Evolutionary conservation across 257 asterid genomes (phyloP).

Genomic region (Fraxinus americana): DNA sequence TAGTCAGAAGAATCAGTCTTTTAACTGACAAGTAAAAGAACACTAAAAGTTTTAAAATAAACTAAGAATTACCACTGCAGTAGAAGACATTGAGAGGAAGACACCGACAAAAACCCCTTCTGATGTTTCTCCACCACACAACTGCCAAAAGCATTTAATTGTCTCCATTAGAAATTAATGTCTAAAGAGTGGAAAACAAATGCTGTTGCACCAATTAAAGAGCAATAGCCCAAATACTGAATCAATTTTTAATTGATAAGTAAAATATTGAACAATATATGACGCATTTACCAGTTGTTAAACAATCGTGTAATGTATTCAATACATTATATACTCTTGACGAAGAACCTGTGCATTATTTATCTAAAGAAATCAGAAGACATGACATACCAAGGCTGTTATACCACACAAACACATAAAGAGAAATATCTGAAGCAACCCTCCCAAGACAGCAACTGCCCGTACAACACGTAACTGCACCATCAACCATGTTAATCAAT

Average conservation of each 20-base stretch:
- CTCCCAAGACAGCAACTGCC: conserved; percentile 81
- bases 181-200: conserved; percentile 11
- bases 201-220: conserved; percentile 12
- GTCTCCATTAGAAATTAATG: conserved; percentile 19
- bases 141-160: conserved; percentile 46
- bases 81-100: conserved; percentile 87
- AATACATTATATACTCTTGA: no score
- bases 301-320: no score
- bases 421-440: conserved; percentile 77
- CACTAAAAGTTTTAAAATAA: conserved; percentile 6
- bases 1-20: conserved; percentile 17
- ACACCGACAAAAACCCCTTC: conserved; percentile 94
- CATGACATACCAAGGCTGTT: conserved; percentile 62
- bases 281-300: no score
- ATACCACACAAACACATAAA: conserved; percentile 88
- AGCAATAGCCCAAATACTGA: conserved; percentile 23
- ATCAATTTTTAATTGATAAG: not conserved
- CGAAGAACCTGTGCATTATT: not conserved
- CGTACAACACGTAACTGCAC: conserved; percentile 81
- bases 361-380: conserved; percentile 22
- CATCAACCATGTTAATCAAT: conserved; percentile 11
- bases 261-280: conserved; percentile 10
- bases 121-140: conserved; percentile 82
- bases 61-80: conserved; percentile 70
- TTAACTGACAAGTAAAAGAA: conserved; percentile 14